These are phyloP conservation scores for Phycomyces nitens DNA, from an alignment of 192 early-diverging fungal genomes.

Conservation along the genomic window DNA sequence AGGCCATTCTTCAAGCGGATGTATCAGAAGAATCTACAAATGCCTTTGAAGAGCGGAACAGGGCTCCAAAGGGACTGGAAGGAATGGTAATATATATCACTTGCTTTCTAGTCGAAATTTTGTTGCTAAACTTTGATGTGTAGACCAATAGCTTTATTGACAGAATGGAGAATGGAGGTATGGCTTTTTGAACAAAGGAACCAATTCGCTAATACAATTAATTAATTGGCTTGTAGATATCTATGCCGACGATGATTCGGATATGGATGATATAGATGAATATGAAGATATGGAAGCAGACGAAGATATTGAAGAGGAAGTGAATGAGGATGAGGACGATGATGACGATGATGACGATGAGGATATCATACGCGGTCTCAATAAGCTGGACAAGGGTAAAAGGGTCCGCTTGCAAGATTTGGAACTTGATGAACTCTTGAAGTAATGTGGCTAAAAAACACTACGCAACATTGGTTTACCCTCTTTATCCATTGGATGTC, in stretches of 20 bases:
- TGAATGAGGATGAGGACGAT: slow-evolving; percentile 33
- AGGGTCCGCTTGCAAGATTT: background rate
- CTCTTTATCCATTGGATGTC: too few species aligned
- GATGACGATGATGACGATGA: slow-evolving; percentile 36
- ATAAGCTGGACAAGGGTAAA: slow-evolving; percentile 5
- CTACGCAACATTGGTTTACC: background rate
- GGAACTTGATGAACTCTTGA: background rate
- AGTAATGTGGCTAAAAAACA: background rate
- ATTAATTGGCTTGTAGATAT: background rate
- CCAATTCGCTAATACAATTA: too few species aligned
- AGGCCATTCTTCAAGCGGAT: too few species aligned
- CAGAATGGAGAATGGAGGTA: too few species aligned
- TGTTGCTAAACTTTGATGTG: too few species aligned
- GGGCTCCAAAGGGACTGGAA: too few species aligned
- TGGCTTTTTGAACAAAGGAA: too few species aligned
- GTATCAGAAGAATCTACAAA: too few species aligned
- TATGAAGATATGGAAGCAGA: slow-evolving; percentile 49
- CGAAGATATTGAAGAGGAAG: slow-evolving; percentile 39
- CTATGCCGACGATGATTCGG: slow-evolving; percentile 27
- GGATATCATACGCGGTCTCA: slow-evolving; percentile 3
- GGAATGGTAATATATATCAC: background rate
- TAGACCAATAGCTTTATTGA: background rate
- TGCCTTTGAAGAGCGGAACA: too few species aligned
- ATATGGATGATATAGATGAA: slow-evolving; percentile 52
- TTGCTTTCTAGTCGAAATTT: too few species aligned